Evolutionary conservation across 208 protist genomes (phyloP).

Genomic region (Trypanosoma brucei): DNA sequence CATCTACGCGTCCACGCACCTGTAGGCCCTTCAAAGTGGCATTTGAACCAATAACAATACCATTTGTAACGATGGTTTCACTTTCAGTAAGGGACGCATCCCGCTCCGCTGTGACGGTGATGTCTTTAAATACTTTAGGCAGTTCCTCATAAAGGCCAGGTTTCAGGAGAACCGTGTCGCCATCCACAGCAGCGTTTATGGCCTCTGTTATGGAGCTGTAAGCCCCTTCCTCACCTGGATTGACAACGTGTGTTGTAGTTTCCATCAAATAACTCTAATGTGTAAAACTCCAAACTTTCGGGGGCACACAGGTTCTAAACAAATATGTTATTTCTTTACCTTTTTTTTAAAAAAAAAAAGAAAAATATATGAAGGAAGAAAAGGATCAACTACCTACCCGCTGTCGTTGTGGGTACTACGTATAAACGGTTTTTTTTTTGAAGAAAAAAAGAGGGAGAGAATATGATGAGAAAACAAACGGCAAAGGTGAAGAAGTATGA

Average conservation of each 20-base stretch:
- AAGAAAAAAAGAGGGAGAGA: too few species aligned
- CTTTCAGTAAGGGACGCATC: constrained; percentile 30
- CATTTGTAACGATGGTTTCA: constrained; percentile 50
- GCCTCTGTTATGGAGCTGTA: constrained; percentile 62
- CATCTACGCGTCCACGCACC: constrained; percentile 57
- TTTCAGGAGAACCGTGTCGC: constrained; percentile 55
- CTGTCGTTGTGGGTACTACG: too few species aligned
- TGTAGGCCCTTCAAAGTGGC: constrained; percentile 45
- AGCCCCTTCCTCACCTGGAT: constrained; percentile 36
- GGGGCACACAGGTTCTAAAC: too few species aligned
- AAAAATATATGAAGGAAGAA: constrained; percentile 6
- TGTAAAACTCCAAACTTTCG: not conserved
- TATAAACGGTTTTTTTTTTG: too few species aligned
- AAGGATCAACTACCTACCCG: not conserved
- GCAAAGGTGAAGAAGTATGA: too few species aligned
- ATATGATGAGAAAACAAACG: too few species aligned
- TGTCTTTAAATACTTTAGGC: constrained; percentile 41
- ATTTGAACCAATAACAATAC: constrained; percentile 47
- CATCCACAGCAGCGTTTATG: constrained; percentile 33
- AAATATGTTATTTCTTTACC: too few species aligned
- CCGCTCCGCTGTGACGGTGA: constrained; percentile 34
- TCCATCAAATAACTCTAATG: constrained; percentile 14
- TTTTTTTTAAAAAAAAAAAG: constrained; percentile 13
- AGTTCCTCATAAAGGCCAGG: constrained; percentile 78
- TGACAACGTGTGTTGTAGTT: constrained; percentile 18